Percentiles rank a stretch among this genome's conserved stretches.
Conservation (phyloP, 2,329 filamentous ascomycete species). For the Eutypella sp. region DNA sequence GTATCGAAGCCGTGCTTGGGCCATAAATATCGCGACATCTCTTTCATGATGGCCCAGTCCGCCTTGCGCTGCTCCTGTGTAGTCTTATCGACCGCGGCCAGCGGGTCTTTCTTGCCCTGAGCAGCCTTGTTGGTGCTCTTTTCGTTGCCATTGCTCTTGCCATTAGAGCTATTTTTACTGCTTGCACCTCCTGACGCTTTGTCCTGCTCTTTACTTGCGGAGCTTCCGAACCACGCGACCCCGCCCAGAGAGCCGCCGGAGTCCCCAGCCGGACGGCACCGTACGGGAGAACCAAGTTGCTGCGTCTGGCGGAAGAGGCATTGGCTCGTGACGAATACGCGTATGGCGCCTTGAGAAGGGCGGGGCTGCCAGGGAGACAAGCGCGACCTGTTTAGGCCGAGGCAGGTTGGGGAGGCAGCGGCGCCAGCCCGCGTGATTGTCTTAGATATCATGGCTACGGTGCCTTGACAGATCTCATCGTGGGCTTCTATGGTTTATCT, state of each 20-base stretch:
- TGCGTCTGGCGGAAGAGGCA: conserved; percentile 12
- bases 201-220: conserved; percentile 14
- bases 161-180: neutral
- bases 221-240: conserved; percentile 13
- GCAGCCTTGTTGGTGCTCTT: conserved; percentile 2
- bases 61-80: conserved; percentile 89
- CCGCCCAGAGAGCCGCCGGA: conserved; percentile 2
- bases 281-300: too few species aligned
- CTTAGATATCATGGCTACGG: conserved; percentile 20
- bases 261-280: too few species aligned
- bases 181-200: neutral
- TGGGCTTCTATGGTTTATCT: conserved; percentile 2
- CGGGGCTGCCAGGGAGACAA: conserved; percentile 6
- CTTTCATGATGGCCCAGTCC: conserved; percentile 97
- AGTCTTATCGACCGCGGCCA: conserved; percentile 62
- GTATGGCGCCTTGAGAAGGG: conserved; percentile 5
- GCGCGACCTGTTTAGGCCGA: conserved; percentile 12
- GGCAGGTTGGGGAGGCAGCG: conserved; percentile 14
- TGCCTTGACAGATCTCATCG: conserved; percentile 12
- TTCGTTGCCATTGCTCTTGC: neutral
- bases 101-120: conserved; percentile 45
- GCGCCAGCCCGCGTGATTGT: conserved; percentile 15
- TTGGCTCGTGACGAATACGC: conserved; percentile 19
- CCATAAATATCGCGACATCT: conserved; percentile 96
- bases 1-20: conserved; percentile 82